Percentiles rank a stretch among this genome's conserved stretches.
Conservation (phyloP, 2,329 filamentous ascomycete species). For the Penicillium brevicompactum region DNA sequence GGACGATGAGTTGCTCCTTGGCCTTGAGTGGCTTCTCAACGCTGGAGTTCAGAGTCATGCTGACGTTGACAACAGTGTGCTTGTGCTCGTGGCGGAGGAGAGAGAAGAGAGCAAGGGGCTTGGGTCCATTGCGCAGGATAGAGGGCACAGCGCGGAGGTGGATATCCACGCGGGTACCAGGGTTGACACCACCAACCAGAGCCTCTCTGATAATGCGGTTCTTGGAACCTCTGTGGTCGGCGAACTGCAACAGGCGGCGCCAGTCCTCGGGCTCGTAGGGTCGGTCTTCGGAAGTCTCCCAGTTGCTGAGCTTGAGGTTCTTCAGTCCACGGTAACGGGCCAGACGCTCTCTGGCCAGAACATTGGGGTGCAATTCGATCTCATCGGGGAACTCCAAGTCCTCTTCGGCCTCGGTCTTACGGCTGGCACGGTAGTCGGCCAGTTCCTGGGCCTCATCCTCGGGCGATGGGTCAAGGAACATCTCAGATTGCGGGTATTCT, state of each 20-base stretch:
- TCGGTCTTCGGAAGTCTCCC: conserved; percentile 86
- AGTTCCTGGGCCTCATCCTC: conserved; percentile 84
- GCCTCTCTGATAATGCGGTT: conserved; percentile 78
- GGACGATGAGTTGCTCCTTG: conserved; percentile 88
- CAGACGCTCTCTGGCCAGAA: conserved; percentile 81
- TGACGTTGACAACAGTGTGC: conserved; percentile 84
- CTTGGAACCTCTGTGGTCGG: conserved; percentile 85
- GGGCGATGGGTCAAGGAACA: conserved; percentile 77
- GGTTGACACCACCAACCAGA: conserved; percentile 80
- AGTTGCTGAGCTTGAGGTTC: conserved; percentile 81
- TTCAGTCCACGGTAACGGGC: conserved; percentile 89
- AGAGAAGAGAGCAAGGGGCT: conserved; percentile 77
- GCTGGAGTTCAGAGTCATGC: conserved; percentile 81
- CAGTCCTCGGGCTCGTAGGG: conserved; percentile 89
- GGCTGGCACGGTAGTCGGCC: conserved; percentile 75
- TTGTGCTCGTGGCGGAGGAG: conserved; percentile 95
- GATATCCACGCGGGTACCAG: conserved; percentile 81
- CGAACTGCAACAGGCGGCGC: conserved; percentile 79
- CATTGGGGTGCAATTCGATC: conserved; percentile 88
- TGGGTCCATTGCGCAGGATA: conserved; percentile 52
- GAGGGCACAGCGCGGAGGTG: conserved; percentile 66
- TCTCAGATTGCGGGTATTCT: conserved; percentile 91
- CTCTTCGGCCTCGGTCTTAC: conserved; percentile 79
- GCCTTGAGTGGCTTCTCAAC: conserved; percentile 76
- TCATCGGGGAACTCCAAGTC: conserved; percentile 97